Percentiles rank a stretch among this genome's conserved stretches.
Conservation (phyloP, 257 asterid genomes). For the Apocynum venetum region DNA sequence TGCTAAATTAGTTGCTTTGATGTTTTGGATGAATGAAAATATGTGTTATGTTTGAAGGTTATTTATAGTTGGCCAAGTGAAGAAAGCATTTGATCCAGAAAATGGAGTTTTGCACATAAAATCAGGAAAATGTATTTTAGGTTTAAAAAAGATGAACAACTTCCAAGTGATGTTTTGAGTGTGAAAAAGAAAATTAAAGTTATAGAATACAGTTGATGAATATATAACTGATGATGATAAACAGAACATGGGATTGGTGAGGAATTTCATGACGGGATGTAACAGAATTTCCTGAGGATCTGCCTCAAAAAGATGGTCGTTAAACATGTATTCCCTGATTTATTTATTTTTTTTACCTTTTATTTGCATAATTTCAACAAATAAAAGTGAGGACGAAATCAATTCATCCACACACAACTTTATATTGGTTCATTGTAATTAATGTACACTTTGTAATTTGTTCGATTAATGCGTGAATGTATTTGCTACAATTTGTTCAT, state of each 20-base stretch:
- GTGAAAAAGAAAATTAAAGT: background rate
- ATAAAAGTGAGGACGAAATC: background rate
- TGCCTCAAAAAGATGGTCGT: conserved; percentile 4
- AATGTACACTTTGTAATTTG: background rate
- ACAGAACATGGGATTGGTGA: conserved; percentile 4
- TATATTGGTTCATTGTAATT: too few species aligned
- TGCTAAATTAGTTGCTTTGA: background rate
- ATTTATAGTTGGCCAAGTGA: background rate
- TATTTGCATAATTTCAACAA: too few species aligned
- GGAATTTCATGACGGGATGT: background rate
- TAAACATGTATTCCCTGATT: background rate
- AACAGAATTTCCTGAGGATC: background rate
- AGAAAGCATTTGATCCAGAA: background rate
- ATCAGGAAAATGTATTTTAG: background rate
- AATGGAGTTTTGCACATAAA: conserved; percentile 14
- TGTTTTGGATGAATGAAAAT: background rate
- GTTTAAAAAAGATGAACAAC: conserved; percentile 7
- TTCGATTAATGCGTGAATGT: too few species aligned
- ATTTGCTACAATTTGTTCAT: too few species aligned
- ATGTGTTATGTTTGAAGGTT: background rate
- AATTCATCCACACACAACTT: background rate
- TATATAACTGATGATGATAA: background rate
- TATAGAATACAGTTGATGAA: background rate
- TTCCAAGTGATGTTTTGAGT: background rate
- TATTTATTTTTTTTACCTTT: background rate